Evolutionary conservation across 352 stramenopile genomes (phyloP), one percentile per base, ranked within the genome.

Genomic region (Phytophthora quininea): DNA sequence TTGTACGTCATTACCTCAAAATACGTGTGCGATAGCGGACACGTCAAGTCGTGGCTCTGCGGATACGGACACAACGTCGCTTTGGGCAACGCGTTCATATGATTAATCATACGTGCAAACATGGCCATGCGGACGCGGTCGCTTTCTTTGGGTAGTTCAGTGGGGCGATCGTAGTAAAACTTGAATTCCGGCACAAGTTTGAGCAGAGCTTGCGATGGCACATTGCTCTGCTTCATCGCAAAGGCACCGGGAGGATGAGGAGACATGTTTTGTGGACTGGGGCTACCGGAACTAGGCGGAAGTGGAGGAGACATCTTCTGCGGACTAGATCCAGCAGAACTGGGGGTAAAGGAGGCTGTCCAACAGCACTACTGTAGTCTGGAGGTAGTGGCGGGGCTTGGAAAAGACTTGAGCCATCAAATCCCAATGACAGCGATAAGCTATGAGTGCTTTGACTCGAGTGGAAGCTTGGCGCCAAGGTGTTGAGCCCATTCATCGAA

Each of bases 1-100:
- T 86, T 86, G 64, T 79, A 86, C 48, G 66, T 51, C 77, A 86
- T 86, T 15, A 86, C 75, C 47, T 86, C 77, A 5, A 78, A 45
- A 50, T 84, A 84, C 47, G 72, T 73, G 53, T 86, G 77, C 58
- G 77, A 82, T 3, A 73, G 58, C 42, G 49, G 55, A 19, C 77
- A 86, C 0, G 54, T 46, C 27, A 56, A 49, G 48, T 79, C 71
- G 32, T 76, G 59, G 14, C 65, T 57, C 45, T n/a, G 58, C 33
- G 53, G 57, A 3, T 71, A 54, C 31, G 62, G 67, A 58, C 77
- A 86, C 48, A 86, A 24, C 12, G 64, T 79, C n/a, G 77, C 77
- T 61, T 86, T 84, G 10, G 71, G 65, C 49, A 86, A 62, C 40
- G 55, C 46, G 19, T 73, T 61, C 62, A 84, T 84, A 67, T 86